phyloP scores from a whole-genome alignment of 2,329 filamentous ascomycete genomes.

The Botryotinia narcissicola region DNA sequence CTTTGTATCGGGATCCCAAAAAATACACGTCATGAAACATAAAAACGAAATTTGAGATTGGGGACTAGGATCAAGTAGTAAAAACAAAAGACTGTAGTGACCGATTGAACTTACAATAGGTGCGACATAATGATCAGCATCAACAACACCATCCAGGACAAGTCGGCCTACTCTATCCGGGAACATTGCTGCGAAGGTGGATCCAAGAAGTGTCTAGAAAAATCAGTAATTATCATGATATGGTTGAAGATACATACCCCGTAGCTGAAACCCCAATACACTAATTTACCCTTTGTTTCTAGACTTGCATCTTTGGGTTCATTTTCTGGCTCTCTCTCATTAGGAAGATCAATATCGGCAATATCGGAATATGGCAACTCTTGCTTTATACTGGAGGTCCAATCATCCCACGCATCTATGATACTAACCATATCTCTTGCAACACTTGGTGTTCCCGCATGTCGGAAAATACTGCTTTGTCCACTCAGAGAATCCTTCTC shows the following conservation, averaged over 20 bases:
- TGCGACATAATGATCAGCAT: slow-evolving; percentile 32
- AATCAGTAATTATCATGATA: background rate
- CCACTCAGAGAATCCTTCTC: slow-evolving; percentile 32
- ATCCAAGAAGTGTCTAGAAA: slow-evolving; percentile 40
- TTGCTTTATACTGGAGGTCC: slow-evolving; percentile 22
- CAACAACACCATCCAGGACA: slow-evolving; percentile 38
- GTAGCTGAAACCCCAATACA: slow-evolving; percentile 53
- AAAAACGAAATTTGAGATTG: background rate
- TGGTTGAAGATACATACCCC: slow-evolving; percentile 30
- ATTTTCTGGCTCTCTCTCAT: background rate
- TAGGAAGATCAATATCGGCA: background rate
- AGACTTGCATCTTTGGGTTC: background rate
- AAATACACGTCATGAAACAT: too few relatives aligned
- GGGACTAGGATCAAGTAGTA: background rate
- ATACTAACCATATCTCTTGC: slow-evolving; percentile 42
- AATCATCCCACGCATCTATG: slow-evolving; percentile 38
- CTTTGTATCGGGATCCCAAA: background rate
- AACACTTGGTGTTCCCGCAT: slow-evolving; percentile 38
- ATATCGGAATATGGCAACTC: background rate
- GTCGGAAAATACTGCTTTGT: slow-evolving; percentile 35
- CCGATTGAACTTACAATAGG: slow-evolving; percentile 19
- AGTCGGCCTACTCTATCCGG: slow-evolving; percentile 45
- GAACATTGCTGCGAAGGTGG: slow-evolving; percentile 47
- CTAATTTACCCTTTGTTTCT: slow-evolving; percentile 33
- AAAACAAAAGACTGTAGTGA: background rate